phyloP scores from a whole-genome alignment of 345 rosid genomes.

The Stellera chamaejasme region DNA sequence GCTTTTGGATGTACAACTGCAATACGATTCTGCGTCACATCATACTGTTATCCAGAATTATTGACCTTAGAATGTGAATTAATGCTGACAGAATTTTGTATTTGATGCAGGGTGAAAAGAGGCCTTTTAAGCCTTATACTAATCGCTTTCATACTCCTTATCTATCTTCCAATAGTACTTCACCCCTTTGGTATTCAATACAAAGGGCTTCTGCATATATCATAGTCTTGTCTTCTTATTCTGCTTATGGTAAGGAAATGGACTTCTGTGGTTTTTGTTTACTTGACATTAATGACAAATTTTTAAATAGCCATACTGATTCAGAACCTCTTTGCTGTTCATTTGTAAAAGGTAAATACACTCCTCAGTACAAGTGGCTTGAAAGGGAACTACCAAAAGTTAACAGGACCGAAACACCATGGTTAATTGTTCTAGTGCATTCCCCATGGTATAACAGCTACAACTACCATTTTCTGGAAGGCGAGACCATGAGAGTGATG shows the following conservation, averaged over 20 bases:
- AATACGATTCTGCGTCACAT: no score
- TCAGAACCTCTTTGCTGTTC: background rate
- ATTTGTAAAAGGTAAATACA: slow-evolving; percentile 32
- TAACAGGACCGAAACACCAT: slow-evolving; percentile 77
- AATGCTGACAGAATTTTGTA: background rate
- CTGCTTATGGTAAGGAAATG: slow-evolving; percentile 59
- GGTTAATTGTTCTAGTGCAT: slow-evolving; percentile 81
- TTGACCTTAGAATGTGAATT: no score
- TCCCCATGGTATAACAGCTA: slow-evolving; percentile 95
- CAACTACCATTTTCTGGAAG: slow-evolving; percentile 92
- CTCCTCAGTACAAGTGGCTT: slow-evolving; percentile 80
- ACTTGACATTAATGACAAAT: no score
- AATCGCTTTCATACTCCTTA: slow-evolving; percentile 70
- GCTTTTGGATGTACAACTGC: no score
- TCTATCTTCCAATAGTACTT: slow-evolving; percentile 51
- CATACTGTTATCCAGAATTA: no score
- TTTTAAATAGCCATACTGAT: no score
- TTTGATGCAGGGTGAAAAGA: slow-evolving; percentile 64
- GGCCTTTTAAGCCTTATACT: slow-evolving; percentile 71
- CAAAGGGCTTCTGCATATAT: slow-evolving; percentile 88
- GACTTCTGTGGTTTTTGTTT: background rate
- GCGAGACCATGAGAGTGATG: slow-evolving; percentile 92
- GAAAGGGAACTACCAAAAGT: slow-evolving; percentile 70
- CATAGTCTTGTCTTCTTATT: slow-evolving; percentile 78
- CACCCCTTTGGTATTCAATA: slow-evolving; percentile 91